Base-by-base conservation (phyloP, 2,329 filamentous ascomycete genomes). In the Colletotrichum sp. region DNA sequence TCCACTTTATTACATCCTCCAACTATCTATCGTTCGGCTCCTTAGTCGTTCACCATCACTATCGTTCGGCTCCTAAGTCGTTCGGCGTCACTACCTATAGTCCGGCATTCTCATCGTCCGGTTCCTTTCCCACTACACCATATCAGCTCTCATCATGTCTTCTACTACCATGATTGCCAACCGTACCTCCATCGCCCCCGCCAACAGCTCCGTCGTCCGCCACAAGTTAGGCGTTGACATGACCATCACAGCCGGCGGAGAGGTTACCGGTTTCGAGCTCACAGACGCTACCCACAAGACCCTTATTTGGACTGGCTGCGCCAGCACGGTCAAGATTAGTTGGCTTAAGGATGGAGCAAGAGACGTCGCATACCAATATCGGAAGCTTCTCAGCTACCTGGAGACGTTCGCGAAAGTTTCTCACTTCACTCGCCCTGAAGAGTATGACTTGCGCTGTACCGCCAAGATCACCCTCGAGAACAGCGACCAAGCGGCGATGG, bases 381-480 rank as follows among this genome's bases (percentile, higher is more conserved):
- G 2, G 18, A 0, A 1, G 1, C 39, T 48, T 22, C 39, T 48
- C 39, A n/a, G 9, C 9, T 1, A 48, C 39, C 0, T 48, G 39
- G 9, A 2, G 18, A 7, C 1, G 18, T 48, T 48, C 18, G 2
- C 1, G 5, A n/a, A 2, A 0, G 0, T 48, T 4, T 2, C 2
- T n/a, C 3, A 48, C 1, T n/a, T n/a, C 39, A n/a, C 18, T n/a
- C 3, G 39, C 0, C 18, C 18, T 9, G 39, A 48, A 48, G 18
- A 3, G 39, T 0, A 1, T 0, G 2, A 48, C 39, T 12, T n/a
- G 39, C 39, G 6, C 39, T n/a, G 0, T 48, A 48, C 4, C 2
- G 18, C 12, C 39, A n/a, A n/a, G 9, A 48, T 48, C 18, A 48
- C 39, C 0, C 0, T 48, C 39, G 39, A n/a, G 18, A n/a, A 48